Percentiles rank a stretch among this genome's conserved stretches.
These are phyloP conservation scores for Microdochium trichocladiopsis DNA, from an alignment of 2,329 filamentous ascomycete genomes.

Conservation along the genomic window DNA sequence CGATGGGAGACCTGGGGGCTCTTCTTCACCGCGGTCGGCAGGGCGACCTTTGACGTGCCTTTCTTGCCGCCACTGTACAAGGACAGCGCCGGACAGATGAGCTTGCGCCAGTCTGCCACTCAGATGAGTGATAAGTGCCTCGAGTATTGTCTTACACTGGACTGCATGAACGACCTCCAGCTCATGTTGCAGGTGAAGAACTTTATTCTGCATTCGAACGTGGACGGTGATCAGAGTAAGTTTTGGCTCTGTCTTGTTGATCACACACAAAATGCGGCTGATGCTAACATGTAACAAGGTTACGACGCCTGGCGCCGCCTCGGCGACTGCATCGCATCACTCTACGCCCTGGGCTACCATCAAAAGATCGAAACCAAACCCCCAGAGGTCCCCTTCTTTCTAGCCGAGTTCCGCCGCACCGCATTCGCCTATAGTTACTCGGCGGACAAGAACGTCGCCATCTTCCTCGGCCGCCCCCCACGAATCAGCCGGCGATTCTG, in stretches of 20 bases:
- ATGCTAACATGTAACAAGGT: slow-evolving; percentile 18
- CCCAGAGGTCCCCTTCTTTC: slow-evolving; percentile 23
- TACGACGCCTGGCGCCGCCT: slow-evolving; percentile 38
- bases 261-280: not conserved
- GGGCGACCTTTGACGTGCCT: slow-evolving; percentile 12
- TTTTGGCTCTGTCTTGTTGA: not conserved
- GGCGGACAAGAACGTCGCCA: slow-evolving; percentile 37
- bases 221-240: slow-evolving; percentile 36
- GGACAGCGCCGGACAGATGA: slow-evolving; percentile 6
- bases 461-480: slow-evolving; percentile 42
- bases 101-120: slow-evolving; percentile 9
- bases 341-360: slow-evolving; percentile 40
- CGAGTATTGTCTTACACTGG: slow-evolving; percentile 14
- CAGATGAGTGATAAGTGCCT: slow-evolving; percentile 13
- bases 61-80: slow-evolving; percentile 5
- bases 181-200: slow-evolving; percentile 37
- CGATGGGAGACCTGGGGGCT: slow-evolving; percentile 17
- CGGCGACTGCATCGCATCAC: slow-evolving; percentile 35
- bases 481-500: slow-evolving; percentile 35
- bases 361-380: slow-evolving; percentile 23
- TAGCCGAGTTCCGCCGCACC: slow-evolving; percentile 28
- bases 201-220: slow-evolving; percentile 34
- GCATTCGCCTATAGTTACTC: slow-evolving; percentile 34
- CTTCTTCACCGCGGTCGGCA: slow-evolving; percentile 12
- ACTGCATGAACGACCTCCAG: slow-evolving; percentile 34